These are phyloP conservation scores for Anthoceros angustus DNA, from an alignment of 225 moss, liverwort and hornwort genomes.

Conservation along the genomic window DNA sequence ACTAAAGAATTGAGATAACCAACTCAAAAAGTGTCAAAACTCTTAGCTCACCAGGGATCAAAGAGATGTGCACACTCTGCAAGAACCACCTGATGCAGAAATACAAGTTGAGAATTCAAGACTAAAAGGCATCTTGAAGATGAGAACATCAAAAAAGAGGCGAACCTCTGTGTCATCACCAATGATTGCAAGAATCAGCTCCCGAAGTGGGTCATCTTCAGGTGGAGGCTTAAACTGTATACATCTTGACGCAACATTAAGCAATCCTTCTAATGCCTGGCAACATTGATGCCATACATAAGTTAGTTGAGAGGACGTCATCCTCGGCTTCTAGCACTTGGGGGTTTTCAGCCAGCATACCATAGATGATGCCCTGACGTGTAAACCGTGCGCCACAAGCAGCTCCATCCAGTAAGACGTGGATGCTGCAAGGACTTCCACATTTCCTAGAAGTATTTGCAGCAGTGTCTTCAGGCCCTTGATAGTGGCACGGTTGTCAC, in stretches of 20 bases:
- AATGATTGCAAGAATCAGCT: slow-evolving; percentile 67
- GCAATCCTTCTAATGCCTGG: slow-evolving; percentile 61
- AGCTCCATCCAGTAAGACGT: slow-evolving; percentile 98
- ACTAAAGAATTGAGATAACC: neutral
- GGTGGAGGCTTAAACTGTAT: slow-evolving; percentile 43
- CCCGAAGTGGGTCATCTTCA: slow-evolving; percentile 39
- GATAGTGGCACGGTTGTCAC: slow-evolving; percentile 57
- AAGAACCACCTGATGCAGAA: slow-evolving; percentile 47
- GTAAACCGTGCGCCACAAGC: slow-evolving; percentile 64
- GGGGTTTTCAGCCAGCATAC: slow-evolving; percentile 11
- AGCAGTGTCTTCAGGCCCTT: slow-evolving; percentile 75
- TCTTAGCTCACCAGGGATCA: slow-evolving; percentile 58
- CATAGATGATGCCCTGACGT: slow-evolving; percentile 70
- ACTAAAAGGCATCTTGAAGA: too few relatives aligned
- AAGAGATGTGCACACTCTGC: slow-evolving; percentile 75
- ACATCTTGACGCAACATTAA: slow-evolving; percentile 56
- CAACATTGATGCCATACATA: neutral
- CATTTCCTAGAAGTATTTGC: slow-evolving; percentile 64
- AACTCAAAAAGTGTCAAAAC: too few relatives aligned
- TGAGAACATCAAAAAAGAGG: too few relatives aligned
- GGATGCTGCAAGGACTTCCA: slow-evolving; percentile 41
- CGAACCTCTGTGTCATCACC: slow-evolving; percentile 83
- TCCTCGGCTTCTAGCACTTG: too few relatives aligned
- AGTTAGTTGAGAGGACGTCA: neutral
- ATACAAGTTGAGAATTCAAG: neutral